Base-by-base conservation (phyloP, 2,329 filamentous ascomycete species). In the Ophiostoma sp. region DNA sequence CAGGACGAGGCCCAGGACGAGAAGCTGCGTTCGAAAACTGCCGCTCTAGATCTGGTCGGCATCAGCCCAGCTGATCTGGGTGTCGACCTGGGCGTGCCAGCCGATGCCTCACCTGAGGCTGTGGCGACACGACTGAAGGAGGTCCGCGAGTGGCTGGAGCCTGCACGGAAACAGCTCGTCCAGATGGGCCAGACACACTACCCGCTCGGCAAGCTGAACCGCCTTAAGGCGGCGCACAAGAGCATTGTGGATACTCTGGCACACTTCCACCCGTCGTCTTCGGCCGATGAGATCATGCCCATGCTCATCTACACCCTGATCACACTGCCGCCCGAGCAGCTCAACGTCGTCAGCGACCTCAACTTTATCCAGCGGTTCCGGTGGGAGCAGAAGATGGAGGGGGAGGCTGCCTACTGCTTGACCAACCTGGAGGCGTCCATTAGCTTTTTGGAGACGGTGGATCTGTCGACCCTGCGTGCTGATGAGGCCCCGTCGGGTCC, bases 301-400 rank as follows among this genome's bases (percentile, higher is more conserved):
- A 97, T 97, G 81, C 87, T 99, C 75, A 99, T 99, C 75, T 99
- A 97, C 83, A 93, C 94, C 0, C 88, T 99, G 74, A 97, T 99
- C 80, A 98, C 94, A 2, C 91, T 95, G 61, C 92, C 94, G 0
- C 92, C 95, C 0, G 93, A 96, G 81, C 89, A 91, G 45, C 91
- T 98, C 66, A 93, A 95, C 80, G 92, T 95, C 72, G 94, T 97
- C 79, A 98, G 95, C 84, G 97, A 99, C 80, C 85, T 97, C n/a
- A 90, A 92, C 77, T 99, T 98, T 80, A 94, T 98, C 77, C 95
- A 98, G 80, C 87, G 92, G 75, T 99, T 99, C 80, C 90, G 96
- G 72, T 93, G 93, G 80, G 89, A 93, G 70, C 91, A 86, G 76
- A 97, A 95, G 78, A 88, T 98, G 50, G 94, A 97, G 73, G 96